These are phyloP conservation scores for Chenopodium berlandieri DNA, from an alignment of 148 eudicot genomes.

Conservation along the genomic window DNA sequence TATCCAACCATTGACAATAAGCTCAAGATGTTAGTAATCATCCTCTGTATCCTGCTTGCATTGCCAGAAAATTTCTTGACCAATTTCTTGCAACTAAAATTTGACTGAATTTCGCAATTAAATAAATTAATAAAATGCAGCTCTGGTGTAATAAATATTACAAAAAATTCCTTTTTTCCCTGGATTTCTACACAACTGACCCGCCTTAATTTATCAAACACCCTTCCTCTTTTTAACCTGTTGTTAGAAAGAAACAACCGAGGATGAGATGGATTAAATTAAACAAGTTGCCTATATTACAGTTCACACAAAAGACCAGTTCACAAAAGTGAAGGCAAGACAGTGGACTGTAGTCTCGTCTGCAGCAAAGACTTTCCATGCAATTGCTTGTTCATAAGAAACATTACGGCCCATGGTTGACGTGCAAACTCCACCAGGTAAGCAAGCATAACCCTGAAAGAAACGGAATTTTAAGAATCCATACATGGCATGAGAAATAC, in stretches of 20 bases:
- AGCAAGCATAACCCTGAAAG: slow-evolving; percentile 74
- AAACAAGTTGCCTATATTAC: background rate
- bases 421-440: slow-evolving; percentile 82
- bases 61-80: background rate
- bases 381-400: slow-evolving; percentile 73
- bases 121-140: slow-evolving; percentile 25
- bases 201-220: background rate
- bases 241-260: background rate
- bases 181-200: slow-evolving; percentile 11
- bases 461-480: background rate
- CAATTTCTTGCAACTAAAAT: background rate
- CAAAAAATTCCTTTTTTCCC: slow-evolving; percentile 4
- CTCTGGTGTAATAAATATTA: background rate
- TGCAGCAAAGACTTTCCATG: slow-evolving; percentile 83
- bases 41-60: background rate
- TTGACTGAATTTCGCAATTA: background rate
- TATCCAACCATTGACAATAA: background rate
- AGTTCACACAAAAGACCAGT: slow-evolving; percentile 83
- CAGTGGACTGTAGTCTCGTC: slow-evolving; percentile 74
- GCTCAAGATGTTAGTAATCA: background rate
- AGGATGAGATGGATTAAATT: background rate
- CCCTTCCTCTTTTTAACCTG: background rate
- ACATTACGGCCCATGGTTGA: slow-evolving; percentile 90
- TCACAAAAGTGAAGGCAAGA: slow-evolving; percentile 82
- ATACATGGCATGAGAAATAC: background rate